Evolutionary conservation across 1,139 yeast genomes (phyloP).

Genomic region (Insectozyma bohioensis): DNA sequence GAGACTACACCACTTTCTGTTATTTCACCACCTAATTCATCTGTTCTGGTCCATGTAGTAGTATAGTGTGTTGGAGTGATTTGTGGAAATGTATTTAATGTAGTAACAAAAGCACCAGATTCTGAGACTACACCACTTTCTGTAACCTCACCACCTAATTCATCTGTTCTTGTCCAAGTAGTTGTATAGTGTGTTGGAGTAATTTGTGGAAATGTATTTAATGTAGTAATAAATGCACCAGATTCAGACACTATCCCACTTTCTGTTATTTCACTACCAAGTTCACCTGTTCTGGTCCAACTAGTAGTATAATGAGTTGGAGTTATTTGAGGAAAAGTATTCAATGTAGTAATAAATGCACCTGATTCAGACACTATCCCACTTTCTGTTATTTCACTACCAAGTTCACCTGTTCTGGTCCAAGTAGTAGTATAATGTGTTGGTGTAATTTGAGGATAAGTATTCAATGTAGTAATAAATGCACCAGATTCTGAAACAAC

Average conservation of each 20-base stretch:
- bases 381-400: conserved; percentile 17
- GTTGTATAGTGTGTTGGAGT: neutral
- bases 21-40: conserved; percentile 17
- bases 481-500: conserved; percentile 6
- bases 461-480: too few species aligned
- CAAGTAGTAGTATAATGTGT: conserved; percentile 17
- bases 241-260: too few species aligned
- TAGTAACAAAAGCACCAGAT: conserved; percentile 7
- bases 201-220: conserved; percentile 1
- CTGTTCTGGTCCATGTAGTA: conserved; percentile 19
- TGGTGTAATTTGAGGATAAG: conserved; percentile 10
- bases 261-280: too few species aligned
- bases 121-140: conserved; percentile 9
- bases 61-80: conserved; percentile 13
- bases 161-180: conserved; percentile 5
- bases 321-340: conserved; percentile 2
- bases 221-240: too few species aligned
- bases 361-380: conserved; percentile 13
- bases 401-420: conserved; percentile 20
- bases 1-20: conserved; percentile 17
- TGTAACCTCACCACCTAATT: conserved; percentile 7
- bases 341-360: conserved; percentile 2
- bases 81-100: conserved; percentile 2
- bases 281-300: conserved; percentile 16
- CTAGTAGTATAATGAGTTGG: conserved; percentile 16